Evolutionary conservation across 148 eudicot species (phyloP).

Genomic region (Persicaria maculosa): DNA sequence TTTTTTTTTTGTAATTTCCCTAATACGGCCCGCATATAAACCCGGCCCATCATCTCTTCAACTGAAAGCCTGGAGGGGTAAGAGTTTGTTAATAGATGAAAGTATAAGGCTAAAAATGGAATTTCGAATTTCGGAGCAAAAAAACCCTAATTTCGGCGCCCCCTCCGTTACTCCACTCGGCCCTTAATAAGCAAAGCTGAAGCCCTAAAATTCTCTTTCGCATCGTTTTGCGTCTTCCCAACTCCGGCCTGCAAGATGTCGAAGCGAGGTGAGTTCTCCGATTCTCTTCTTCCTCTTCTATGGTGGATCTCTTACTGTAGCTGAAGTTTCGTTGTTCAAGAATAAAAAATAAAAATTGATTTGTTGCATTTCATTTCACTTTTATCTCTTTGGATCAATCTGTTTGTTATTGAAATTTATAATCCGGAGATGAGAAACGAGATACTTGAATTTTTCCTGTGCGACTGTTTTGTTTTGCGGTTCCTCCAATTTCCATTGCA

Average conservation of each 20-base stretch:
- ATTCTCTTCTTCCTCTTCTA: neutral
- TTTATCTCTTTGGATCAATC: neutral
- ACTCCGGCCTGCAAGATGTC: constrained; percentile 9
- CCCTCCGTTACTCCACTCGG: neutral
- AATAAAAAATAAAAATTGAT: neutral
- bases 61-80: neutral
- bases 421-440: neutral
- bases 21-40: neutral
- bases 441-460: neutral
- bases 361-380: neutral
- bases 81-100: neutral
- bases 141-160: constrained; percentile 6
- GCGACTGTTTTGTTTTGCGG: too few species aligned
- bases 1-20: too few species aligned
- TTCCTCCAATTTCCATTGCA: too few species aligned
- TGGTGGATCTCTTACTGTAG: neutral
- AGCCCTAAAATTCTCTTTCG: neutral
- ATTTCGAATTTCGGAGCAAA: neutral
- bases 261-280: constrained; percentile 10
- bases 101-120: neutral
- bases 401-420: neutral
- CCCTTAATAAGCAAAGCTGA: constrained; percentile 4
- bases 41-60: constrained; percentile 3
- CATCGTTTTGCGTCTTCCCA: neutral
- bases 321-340: neutral